Evolutionary conservation across 75 land plant species (phyloP), one percentile per base, ranked within the genome.

Genomic region (Pinus albicaulis): DNA sequence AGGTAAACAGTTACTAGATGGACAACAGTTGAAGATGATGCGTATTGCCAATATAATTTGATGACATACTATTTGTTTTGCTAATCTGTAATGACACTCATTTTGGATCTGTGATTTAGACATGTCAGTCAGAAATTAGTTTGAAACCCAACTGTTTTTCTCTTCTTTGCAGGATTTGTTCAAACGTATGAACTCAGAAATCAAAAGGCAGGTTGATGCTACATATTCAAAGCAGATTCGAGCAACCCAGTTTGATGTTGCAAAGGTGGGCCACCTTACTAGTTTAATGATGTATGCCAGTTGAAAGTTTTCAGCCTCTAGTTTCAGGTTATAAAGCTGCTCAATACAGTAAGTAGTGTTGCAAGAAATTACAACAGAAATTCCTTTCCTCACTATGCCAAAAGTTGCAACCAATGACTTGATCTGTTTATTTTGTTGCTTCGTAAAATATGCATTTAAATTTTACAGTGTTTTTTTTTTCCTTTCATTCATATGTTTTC

Each of bases 161-260:
- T 61, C 56, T 62, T 7, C 64, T 31, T 77, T 81, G 70, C 76
- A 96, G 99, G 99, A 98, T 81, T 80, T 91, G 59, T 95, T 98
- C 74, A 98, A 98, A 82, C 82, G 92, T 59, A 92, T 89, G 90
- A 90, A 87, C 75, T 61, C 76, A 62, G 89, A 92, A 48, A 75
- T 84, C 25, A 82, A 84, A 59, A 91, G 56, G 74, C 36, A 22
- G 3, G 75, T 91, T 28, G 92, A 91, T 77, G 56, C 36, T 5
- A 77, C 82, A 73, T 81, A 90, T 26, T 71, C 78, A 34, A 89
- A 87, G 79, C 41, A 74, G 34, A 91, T 82, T 71, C 83, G 98
- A 11, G 85, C 98, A 23, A 89, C 88, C 26, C 80, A 77, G 12
- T 87, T 92, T 74, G 98, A 98, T 77, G 76, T 89, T 78, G 71